Base-by-base conservation (phyloP, 169 alveolate species). In the Eimeria praecox region DNA sequence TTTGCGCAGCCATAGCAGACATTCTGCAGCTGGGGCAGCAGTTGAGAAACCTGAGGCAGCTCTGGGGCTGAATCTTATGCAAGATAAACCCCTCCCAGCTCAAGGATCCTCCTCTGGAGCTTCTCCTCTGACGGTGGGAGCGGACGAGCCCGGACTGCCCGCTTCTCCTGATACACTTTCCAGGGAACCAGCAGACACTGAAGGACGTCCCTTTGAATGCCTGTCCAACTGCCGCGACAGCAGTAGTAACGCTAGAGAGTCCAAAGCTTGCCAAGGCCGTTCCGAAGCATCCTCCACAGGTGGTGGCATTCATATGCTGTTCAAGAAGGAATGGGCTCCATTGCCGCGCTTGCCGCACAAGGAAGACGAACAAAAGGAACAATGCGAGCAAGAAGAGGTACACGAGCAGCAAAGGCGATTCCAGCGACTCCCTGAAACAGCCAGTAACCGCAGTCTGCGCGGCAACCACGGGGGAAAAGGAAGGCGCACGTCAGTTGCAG, bases 151-250 rank as follows among this genome's bases (percentile, higher is more conserved):
- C 18, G 93, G 64, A 33, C 83, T 86, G 44, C 93, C 93, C 24
- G 93, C 93, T 56, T 38, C 93, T 35, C 93, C 93, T 5, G 93
- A 86, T 71, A 40, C 93, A 24, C 24, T 62, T 20, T 33, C 54
- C 27, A 33, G 24, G 44, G 93, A 46, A 22, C 54, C 83, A 62
- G 93, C 80, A 62, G 93, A 59, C n/a, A 0, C 22, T 6, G 93
- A 62, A 86, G 93, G 38, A 18, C 59, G 52, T 42, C 33, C 82
- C 20, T 20, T 3, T 3, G 82, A 46, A 22, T 86, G 93, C 42
- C n/a, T 33, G 40, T 40, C 54, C 20, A 46, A 6, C 69, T 49
- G 27, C 42, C 33, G 91, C 44, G 2, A 54, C 56, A 52, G 64
- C 91, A 14, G 20, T 30, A 54, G 56, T 77, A 40, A 18, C 49